phyloP scores from a whole-genome alignment of 225 moss, liverwort and hornwort species.

The Straminergon stramineum region DNA sequence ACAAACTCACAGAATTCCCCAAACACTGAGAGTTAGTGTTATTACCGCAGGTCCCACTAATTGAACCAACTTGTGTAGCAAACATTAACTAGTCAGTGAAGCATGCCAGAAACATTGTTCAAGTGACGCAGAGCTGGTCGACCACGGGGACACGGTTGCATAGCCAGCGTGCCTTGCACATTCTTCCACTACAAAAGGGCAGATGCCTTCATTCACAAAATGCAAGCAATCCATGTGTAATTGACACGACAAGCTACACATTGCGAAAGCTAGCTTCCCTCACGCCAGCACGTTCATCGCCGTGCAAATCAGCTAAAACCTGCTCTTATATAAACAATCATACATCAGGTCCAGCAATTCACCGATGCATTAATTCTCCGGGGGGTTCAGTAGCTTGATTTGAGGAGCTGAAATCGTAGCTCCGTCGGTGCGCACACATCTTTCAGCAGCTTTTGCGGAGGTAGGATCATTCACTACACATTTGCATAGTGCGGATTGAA shows the following conservation, averaged over 20 bases:
- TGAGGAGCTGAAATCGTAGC: not conserved
- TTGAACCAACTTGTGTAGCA: not conserved
- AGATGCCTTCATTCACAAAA: not conserved
- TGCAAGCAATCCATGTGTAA: not conserved
- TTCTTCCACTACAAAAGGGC: not conserved
- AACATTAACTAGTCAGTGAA: not conserved
- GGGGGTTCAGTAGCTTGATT: not conserved
- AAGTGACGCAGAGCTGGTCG: not conserved
- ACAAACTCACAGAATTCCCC: not conserved
- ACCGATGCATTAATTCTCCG: not conserved
- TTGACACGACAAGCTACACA: constrained; percentile 20
- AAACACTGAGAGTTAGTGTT: not conserved
- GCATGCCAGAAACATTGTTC: not conserved
- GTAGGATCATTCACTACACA: not conserved
- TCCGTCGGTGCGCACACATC: not conserved
- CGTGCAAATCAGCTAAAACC: not conserved
- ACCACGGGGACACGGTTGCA: not conserved
- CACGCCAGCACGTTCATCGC: not conserved
- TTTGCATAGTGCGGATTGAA: not conserved
- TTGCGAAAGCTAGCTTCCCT: not conserved
- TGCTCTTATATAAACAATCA: not conserved
- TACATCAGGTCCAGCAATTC: not conserved
- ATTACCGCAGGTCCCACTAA: not conserved
- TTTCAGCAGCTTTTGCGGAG: not conserved
- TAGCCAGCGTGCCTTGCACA: not conserved